phyloP scores from a whole-genome alignment of 495 filamentous ascomycete genomes.

The Hyaloscypha variabilis region DNA sequence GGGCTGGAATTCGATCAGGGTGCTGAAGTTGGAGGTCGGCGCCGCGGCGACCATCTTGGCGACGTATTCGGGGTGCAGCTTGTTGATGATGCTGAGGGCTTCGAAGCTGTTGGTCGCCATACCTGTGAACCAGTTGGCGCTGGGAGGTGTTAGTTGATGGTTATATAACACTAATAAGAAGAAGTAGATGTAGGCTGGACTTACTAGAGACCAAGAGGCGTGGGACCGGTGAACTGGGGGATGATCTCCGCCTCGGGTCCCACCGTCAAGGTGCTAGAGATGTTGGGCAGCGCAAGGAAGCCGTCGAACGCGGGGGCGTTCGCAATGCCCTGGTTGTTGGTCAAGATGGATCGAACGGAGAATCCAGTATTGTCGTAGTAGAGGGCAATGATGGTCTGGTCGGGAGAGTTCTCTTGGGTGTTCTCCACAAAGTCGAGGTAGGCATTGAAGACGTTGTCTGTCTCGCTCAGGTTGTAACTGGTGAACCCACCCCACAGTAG shows the following conservation, averaged over 20 bases:
- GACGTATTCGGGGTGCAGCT: conserved; percentile 17
- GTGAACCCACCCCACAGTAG: conserved; percentile 44
- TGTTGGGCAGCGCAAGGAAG: conserved; percentile 26
- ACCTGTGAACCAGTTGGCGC: conserved; percentile 19
- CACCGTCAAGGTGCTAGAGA: conserved; percentile 15
- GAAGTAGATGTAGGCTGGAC: conserved; percentile 13
- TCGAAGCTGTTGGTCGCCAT: conserved; percentile 17
- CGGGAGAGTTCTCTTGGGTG: conserved; percentile 15
- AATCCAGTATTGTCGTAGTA: conserved; percentile 19
- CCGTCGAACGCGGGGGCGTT: conserved; percentile 24
- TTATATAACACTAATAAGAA: conserved; percentile 13
- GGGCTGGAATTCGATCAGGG: conserved; percentile 15
- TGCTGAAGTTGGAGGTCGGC: conserved; percentile 16
- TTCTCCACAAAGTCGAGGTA: conserved; percentile 29
- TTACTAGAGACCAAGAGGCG: conserved; percentile 20
- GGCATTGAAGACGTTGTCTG: conserved; percentile 27
- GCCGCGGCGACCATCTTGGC: conserved; percentile 5
- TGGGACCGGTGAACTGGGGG: conserved; percentile 14
- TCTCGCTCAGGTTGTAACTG: conserved; percentile 23
- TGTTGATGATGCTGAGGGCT: conserved; percentile 13
- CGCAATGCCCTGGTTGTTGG: conserved; percentile 9
- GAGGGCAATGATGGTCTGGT: conserved; percentile 19
- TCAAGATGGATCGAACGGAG: conserved; percentile 21
- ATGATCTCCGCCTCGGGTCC: conserved; percentile 11
- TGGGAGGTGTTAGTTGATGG: conserved; percentile 12